phyloP scores from a whole-genome alignment of 2,329 filamentous ascomycete species.

The Xylariaceae sp. region DNA sequence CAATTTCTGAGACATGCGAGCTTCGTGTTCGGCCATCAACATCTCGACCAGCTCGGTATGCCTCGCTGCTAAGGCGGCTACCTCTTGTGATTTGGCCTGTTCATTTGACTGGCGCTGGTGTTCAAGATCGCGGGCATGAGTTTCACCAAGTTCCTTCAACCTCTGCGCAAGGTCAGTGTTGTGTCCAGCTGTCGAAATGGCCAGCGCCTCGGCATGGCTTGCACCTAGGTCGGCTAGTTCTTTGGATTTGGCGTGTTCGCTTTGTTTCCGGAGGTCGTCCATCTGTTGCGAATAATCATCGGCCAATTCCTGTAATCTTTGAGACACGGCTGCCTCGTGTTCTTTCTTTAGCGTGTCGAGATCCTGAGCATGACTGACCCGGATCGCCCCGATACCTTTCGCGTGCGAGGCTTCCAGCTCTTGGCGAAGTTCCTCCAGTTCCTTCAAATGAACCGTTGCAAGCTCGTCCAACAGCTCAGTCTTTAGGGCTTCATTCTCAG shows the following conservation, averaged over 20 bases:
- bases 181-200: conserved; percentile 21
- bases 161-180: conserved; percentile 16
- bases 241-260: conserved; percentile 14
- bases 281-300: conserved; percentile 18
- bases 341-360: conserved; percentile 16
- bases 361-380: conserved; percentile 11
- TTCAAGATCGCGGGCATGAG: conserved; percentile 18
- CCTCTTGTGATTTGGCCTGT: not conserved
- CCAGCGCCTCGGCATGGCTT: conserved; percentile 17
- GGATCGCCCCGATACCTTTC: conserved; percentile 18
- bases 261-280: conserved; percentile 16
- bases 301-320: conserved; percentile 14
- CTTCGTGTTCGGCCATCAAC: not conserved
- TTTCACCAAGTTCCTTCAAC: conserved; percentile 19
- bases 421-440: conserved; percentile 15
- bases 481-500: conserved; percentile 20
- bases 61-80: not conserved
- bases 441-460: conserved; percentile 15
- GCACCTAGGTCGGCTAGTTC: conserved; percentile 17
- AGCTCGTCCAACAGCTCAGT: conserved; percentile 14
- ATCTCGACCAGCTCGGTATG: not conserved
- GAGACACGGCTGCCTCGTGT: conserved; percentile 13
- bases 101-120: conserved; percentile 16
- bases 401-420: conserved; percentile 16
- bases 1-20: not conserved